These are phyloP conservation scores for Thermochaetoides thermophila DNA, from an alignment of 495 filamentous ascomycete species.

Conservation along the genomic window DNA sequence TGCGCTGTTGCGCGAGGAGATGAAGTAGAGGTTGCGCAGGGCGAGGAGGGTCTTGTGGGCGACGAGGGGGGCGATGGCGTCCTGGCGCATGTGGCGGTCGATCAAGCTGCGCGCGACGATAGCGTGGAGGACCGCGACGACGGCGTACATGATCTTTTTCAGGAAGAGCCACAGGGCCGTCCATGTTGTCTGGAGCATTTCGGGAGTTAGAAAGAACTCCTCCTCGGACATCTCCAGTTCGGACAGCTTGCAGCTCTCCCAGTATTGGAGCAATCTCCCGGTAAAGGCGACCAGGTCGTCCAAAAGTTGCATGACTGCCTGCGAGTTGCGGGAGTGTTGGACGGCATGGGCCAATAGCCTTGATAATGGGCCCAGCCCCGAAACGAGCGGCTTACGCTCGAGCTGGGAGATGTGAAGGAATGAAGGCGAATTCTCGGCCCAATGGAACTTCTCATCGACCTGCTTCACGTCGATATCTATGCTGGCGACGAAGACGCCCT, in stretches of 20 bases:
- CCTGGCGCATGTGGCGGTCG: slow-evolving; percentile 27
- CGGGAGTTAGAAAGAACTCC: slow-evolving; percentile 46
- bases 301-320: slow-evolving; percentile 48
- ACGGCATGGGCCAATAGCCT: slow-evolving; percentile 59
- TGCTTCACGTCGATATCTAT: slow-evolving; percentile 64
- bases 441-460: slow-evolving; percentile 51
- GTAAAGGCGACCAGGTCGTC: slow-evolving; percentile 60
- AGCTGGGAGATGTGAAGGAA: slow-evolving; percentile 42
- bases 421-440: slow-evolving; percentile 48
- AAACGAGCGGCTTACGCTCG: slow-evolving; percentile 53
- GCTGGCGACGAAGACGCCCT: slow-evolving; percentile 64
- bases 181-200: slow-evolving; percentile 54
- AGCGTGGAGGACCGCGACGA: slow-evolving; percentile 61
- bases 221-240: slow-evolving; percentile 73
- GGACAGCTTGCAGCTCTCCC: slow-evolving; percentile 73
- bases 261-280: slow-evolving; percentile 56
- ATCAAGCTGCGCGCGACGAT: slow-evolving; percentile 48
- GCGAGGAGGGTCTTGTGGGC: slow-evolving; percentile 64
- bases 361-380: slow-evolving; percentile 65
- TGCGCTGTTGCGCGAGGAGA: slow-evolving; percentile 63
- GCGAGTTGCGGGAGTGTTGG: slow-evolving; percentile 45
- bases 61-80: slow-evolving; percentile 47
- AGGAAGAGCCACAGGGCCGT: slow-evolving; percentile 71
- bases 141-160: slow-evolving; percentile 63
- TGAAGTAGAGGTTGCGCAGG: slow-evolving; percentile 75